A percentile compares a stretch with the other conserved stretches of the same genome.
phyloP scores from a whole-genome alignment of 176 grass and related monocot species.

The Oryza glaberrima region DNA sequence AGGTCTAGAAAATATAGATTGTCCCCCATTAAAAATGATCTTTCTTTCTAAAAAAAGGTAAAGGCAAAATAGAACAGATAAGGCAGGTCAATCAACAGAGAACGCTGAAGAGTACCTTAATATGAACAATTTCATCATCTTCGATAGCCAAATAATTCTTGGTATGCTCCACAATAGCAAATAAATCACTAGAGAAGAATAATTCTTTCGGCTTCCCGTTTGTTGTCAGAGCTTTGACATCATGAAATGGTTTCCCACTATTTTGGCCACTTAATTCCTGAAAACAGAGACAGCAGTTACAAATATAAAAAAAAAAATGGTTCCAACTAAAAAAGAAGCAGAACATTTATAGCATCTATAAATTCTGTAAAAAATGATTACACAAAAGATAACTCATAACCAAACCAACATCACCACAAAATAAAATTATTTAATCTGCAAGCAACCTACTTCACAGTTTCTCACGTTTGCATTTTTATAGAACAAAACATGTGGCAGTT shows the following conservation, averaged over 20 bases:
- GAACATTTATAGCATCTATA: not conserved
- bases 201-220: conserved; percentile 82
- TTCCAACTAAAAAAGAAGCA: not conserved
- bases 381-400: not conserved
- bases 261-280: conserved; percentile 77
- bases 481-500: conserved; percentile 16
- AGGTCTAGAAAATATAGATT: not conserved
- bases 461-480: not conserved
- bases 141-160: conserved; percentile 88
- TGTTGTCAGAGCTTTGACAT: conserved; percentile 78
- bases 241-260: conserved; percentile 64
- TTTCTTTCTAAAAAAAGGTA: not conserved
- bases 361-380: conserved; percentile 5
- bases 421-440: not conserved
- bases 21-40: not conserved
- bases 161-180: conserved; percentile 97
- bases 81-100: conserved; percentile 7
- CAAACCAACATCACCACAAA: not conserved
- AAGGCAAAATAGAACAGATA: conserved; percentile 15
- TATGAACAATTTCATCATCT: conserved; percentile 92
- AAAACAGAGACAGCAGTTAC: conserved; percentile 1
- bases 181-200: conserved; percentile 95
- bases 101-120: conserved; percentile 60
- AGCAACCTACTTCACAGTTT: conserved; percentile 13
- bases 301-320: not conserved